These are phyloP conservation scores for Liquidambar formosana DNA, from an alignment of 164 flowering plant genomes.

Conservation along the genomic window DNA sequence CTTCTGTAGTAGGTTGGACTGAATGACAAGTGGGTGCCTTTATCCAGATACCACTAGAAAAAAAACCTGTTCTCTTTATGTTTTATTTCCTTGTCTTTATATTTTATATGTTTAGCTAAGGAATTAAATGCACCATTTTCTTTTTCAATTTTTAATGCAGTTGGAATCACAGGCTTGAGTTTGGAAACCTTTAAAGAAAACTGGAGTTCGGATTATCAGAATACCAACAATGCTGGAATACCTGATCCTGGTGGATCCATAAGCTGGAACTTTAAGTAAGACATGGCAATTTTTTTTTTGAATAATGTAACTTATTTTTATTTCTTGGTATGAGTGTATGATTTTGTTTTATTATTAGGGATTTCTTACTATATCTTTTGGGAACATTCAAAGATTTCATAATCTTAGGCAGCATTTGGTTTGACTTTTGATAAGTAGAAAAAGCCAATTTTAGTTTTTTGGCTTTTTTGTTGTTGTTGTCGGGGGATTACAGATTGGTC, in stretches of 20 bases:
- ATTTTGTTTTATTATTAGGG: background rate
- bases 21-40: background rate
- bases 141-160: slow-evolving; percentile 46
- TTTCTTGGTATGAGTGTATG: background rate
- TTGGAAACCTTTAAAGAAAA: slow-evolving; percentile 69
- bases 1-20: background rate
- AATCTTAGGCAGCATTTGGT: background rate
- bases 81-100: background rate
- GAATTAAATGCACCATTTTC: background rate
- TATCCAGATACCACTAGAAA: no score
- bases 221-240: slow-evolving; percentile 80
- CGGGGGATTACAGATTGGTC: no score
- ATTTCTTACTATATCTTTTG: background rate
- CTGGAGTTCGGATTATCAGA: slow-evolving; percentile 85
- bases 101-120: background rate
- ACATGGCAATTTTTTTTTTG: background rate
- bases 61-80: no score
- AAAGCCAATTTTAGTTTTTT: no score
- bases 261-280: slow-evolving; percentile 90
- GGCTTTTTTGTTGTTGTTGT: no score
- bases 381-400: background rate
- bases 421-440: no score
- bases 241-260: slow-evolving; percentile 79
- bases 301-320: background rate
- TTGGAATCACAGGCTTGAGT: slow-evolving; percentile 91